These are phyloP conservation scores for Camellia sinensis DNA, from an alignment of 148 eudicot species.

Conservation along the genomic window DNA sequence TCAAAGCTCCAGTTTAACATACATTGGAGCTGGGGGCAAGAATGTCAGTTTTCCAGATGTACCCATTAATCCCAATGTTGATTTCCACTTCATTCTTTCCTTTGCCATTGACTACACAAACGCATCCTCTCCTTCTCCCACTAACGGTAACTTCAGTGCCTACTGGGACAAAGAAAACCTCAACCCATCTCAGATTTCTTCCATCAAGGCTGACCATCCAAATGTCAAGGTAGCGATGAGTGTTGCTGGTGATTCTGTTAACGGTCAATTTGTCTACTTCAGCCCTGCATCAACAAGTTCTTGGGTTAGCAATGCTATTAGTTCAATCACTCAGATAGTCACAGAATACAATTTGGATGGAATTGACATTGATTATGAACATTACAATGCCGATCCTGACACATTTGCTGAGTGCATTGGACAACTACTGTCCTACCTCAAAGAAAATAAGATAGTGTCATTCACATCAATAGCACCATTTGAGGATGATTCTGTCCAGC, in stretches of 20 bases:
- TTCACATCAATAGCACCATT: slow-evolving; percentile 33
- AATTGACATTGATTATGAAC: slow-evolving; percentile 38
- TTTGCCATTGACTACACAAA: slow-evolving; percentile 30
- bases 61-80: slow-evolving; percentile 26
- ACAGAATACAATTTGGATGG: slow-evolving; percentile 21
- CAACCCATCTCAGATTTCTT: slow-evolving; percentile 20
- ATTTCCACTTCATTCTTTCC: slow-evolving; percentile 29
- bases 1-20: slow-evolving; percentile 26
- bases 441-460: slow-evolving; percentile 20
- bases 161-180: slow-evolving; percentile 30
- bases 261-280: slow-evolving; percentile 16
- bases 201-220: slow-evolving; percentile 22
- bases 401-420: slow-evolving; percentile 30
- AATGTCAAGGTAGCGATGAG: slow-evolving; percentile 33
- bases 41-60: slow-evolving; percentile 29
- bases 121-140: slow-evolving; percentile 15
- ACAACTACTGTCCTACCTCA: slow-evolving; percentile 16
- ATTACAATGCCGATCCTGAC: slow-evolving; percentile 27
- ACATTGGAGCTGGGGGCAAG: slow-evolving; percentile 32
- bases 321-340: slow-evolving; percentile 16
- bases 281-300: slow-evolving; percentile 14
- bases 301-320: slow-evolving; percentile 26
- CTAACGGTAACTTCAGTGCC: slow-evolving; percentile 24
- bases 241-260: slow-evolving; percentile 21
- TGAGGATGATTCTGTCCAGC: slow-evolving; percentile 18